Percentiles rank a stretch among this genome's conserved stretches.
phyloP scores from a whole-genome alignment of 495 filamentous ascomycete genomes.

The Staphylotrichum tortipilum region DNA sequence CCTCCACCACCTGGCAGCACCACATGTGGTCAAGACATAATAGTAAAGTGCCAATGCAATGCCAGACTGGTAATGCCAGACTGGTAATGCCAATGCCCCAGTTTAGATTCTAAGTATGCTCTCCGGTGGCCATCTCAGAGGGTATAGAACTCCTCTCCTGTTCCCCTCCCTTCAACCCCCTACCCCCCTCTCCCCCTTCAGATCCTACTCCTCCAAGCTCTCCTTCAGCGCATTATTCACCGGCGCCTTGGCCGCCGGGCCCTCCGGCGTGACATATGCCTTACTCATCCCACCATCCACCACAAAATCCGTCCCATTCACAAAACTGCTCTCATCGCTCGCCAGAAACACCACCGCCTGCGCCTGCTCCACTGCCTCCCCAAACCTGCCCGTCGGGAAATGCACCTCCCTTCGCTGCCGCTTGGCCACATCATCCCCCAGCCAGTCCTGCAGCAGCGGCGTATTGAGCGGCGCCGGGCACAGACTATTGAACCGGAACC shows the following conservation, averaged over 20 bases:
- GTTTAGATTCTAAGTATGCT: too few species aligned
- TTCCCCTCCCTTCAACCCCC: too few species aligned
- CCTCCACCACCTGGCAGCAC: too few species aligned
- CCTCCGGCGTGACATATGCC: conserved; percentile 90
- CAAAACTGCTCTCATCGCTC: conserved; percentile 88
- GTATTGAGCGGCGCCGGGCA: conserved; percentile 91
- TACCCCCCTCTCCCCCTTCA: too few species aligned
- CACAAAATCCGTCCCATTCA: conserved; percentile 85
- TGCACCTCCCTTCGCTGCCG: conserved; percentile 81
- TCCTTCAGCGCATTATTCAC: conserved; percentile 53
- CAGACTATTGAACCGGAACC: conserved; percentile 77
- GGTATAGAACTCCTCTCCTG: too few species aligned
- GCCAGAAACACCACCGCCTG: conserved; percentile 90
- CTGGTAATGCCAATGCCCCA: too few species aligned
- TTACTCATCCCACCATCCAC: conserved; percentile 97
- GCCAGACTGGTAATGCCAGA: too few species aligned
- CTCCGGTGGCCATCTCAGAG: too few species aligned
- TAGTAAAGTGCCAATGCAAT: too few species aligned
- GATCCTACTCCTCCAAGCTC: conserved; percentile 19
- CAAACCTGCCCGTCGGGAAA: conserved; percentile 91
- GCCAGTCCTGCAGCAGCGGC: conserved; percentile 84
- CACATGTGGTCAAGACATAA: too few species aligned
- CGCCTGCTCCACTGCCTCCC: conserved; percentile 91
- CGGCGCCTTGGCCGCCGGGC: conserved; percentile 60
- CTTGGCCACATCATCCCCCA: conserved; percentile 82